Evolutionary conservation across 768 basidiomycete species (phyloP).

Genomic region (Kwoniella dendrophila): DNA sequence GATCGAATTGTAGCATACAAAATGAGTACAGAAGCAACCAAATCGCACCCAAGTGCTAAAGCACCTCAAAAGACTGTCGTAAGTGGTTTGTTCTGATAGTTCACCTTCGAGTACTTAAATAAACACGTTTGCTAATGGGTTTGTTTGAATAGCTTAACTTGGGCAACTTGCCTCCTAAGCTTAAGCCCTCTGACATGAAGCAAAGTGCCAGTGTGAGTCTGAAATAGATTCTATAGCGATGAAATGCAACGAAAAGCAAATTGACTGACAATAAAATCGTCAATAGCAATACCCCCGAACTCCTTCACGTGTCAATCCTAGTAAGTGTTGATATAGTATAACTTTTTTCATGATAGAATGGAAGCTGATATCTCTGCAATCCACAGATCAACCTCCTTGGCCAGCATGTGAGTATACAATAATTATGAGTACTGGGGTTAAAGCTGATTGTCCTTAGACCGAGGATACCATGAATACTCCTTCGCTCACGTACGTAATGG

Average conservation of each 20-base stretch:
- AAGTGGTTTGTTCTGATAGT: constrained; percentile 9
- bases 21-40: constrained; percentile 16
- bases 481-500: constrained; percentile 51
- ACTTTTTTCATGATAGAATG: neutral
- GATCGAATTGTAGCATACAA: constrained; percentile 6
- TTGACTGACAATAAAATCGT: neutral
- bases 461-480: constrained; percentile 59
- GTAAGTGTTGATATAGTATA: constrained; percentile 21
- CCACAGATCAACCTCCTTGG: constrained; percentile 58
- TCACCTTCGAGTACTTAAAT: neutral
- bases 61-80: constrained; percentile 50
- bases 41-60: constrained; percentile 44
- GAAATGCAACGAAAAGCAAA: neutral
- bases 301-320: constrained; percentile 57
- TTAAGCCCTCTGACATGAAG: constrained; percentile 52
- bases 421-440: neutral
- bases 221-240: neutral
- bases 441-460: constrained; percentile 31
- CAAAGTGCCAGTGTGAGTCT: constrained; percentile 45
- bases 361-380: constrained; percentile 28
- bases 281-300: constrained; percentile 54
- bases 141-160: constrained; percentile 52
- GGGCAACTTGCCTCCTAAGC: constrained; percentile 57
- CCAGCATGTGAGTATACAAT: constrained; percentile 50
- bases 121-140: neutral